Evolutionary conservation across 2,329 filamentous ascomycete genomes (phyloP).

Genomic region (Pseudopyricularia javanii): DNA sequence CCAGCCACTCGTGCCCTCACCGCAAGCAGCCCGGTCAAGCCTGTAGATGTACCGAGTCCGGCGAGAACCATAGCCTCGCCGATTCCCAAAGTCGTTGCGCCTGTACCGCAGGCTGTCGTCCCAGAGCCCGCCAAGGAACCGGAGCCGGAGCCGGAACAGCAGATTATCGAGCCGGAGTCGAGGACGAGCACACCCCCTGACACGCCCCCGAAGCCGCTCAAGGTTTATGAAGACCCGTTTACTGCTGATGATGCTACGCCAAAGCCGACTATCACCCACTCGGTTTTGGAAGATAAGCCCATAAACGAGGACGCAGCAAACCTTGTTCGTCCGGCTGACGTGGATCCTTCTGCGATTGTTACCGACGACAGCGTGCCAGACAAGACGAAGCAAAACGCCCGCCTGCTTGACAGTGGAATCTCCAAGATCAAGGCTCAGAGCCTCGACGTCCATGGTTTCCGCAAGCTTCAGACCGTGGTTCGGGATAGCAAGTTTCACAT

Average conservation of each 20-base stretch:
- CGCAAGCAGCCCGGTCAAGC: conserved; percentile 29
- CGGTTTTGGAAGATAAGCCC: conserved; percentile 47
- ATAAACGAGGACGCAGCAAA: conserved; percentile 42
- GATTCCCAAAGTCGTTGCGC: conserved; percentile 3
- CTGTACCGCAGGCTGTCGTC: not conserved
- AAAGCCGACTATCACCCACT: conserved; percentile 28
- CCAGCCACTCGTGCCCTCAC: conserved; percentile 3
- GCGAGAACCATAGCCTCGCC: conserved; percentile 11
- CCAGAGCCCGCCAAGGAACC: not conserved
- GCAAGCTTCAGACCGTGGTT: conserved; percentile 63
- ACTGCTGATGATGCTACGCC: conserved; percentile 33
- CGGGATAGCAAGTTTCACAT: conserved; percentile 54
- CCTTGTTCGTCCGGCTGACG: conserved; percentile 12
- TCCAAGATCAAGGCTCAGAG: conserved; percentile 57
- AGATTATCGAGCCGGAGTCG: conserved; percentile 4
- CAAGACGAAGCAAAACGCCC: conserved; percentile 42
- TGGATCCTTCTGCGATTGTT: conserved; percentile 3
- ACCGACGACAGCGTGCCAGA: conserved; percentile 23
- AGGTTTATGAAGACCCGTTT: conserved; percentile 54
- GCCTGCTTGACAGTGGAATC: conserved; percentile 63
- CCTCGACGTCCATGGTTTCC: conserved; percentile 72
- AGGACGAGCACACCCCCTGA: conserved; percentile 4
- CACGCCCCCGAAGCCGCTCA: conserved; percentile 26
- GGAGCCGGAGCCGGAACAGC: conserved; percentile 7
- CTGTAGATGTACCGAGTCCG: conserved; percentile 41